Evolutionary conservation across 441 rosid genomes (phyloP), one percentile per base, ranked within the genome.

Genomic region (Brassica balearica): DNA sequence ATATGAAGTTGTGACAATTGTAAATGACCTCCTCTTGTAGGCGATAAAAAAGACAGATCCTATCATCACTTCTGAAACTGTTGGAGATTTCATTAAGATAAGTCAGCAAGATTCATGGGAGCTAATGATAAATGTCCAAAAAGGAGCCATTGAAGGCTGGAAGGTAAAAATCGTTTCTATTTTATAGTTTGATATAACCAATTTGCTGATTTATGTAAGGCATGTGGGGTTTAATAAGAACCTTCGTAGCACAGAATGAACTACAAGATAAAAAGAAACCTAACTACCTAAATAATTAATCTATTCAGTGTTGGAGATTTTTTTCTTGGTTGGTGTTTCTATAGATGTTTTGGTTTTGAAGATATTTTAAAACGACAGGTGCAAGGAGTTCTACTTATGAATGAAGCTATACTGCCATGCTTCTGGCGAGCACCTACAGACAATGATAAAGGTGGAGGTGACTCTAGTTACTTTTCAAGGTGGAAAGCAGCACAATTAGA

Each of bases 381-480:
- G 74, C 84, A 86, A 77, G 99, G 97, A 78, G 84, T 87, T 78
- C 75, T 85, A 67, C 83, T 96, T 27, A 79, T 94, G 91, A 88
- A 73, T 22, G 87, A 86, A 77, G 92, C 97, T 84, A 83, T 96
- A 80, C 75, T 87, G 58, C 98, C 99, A 60, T 92, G 95, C 86
- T 88, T 96, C 82, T 92, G 99, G 98, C 85, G 99, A 83, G 99
- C 98, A 79, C 97, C 96, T 8, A 92, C 93, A 8, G 98, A 96
- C 82, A 96, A 96, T 77, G 99, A 96, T 86, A 94, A 92, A 80
- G 99, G 99, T 68, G 98, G 98, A 79, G 97, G 75, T 2, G 84
- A 76, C 65, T 53, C 79, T 65, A 94, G 99, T 83, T 92, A 96
- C 75, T 80, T 82, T 83, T 89, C 94, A 20, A 84, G 74, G 80